Evolutionary conservation across 441 rosid genomes (phyloP).

Genomic region (Populus hybrid): DNA sequence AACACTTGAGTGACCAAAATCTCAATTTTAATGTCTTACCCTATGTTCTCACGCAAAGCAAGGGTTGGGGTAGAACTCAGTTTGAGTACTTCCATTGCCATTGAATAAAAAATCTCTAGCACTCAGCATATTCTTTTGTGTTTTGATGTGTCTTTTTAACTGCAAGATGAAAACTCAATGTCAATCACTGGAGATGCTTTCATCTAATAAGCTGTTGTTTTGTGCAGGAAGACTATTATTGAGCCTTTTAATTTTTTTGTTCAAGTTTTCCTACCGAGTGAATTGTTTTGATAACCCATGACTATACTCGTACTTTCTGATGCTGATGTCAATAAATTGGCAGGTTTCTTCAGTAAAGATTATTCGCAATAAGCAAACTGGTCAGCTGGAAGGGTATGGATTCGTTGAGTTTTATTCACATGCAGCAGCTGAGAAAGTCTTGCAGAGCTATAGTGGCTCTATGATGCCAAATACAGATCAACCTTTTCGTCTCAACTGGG

Average conservation of each 20-base stretch:
- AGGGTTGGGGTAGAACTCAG: not conserved
- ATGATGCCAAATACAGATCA: conserved; percentile 78
- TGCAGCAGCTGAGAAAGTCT: conserved; percentile 78
- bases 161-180: not conserved
- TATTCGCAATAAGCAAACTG: conserved; percentile 87
- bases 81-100: not conserved
- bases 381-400: conserved; percentile 89
- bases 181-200: not conserved
- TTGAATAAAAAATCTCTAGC: not conserved
- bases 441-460: conserved; percentile 55
- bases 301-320: conserved; percentile 9
- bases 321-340: conserved; percentile 14
- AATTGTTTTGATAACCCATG: not conserved
- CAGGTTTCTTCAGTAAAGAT: conserved; percentile 89
- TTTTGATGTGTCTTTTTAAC: not conserved
- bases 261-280: not conserved
- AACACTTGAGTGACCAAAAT: not conserved
- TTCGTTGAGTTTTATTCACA: conserved; percentile 81
- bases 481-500: conserved; percentile 94
- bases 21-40: not conserved
- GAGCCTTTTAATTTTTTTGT: not conserved
- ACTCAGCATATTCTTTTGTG: not conserved
- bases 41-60: not conserved
- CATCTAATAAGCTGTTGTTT: not conserved
- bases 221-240: not conserved